phyloP scores from a whole-genome alignment of 257 asterid genomes.

The Nicotiana attenuata region DNA sequence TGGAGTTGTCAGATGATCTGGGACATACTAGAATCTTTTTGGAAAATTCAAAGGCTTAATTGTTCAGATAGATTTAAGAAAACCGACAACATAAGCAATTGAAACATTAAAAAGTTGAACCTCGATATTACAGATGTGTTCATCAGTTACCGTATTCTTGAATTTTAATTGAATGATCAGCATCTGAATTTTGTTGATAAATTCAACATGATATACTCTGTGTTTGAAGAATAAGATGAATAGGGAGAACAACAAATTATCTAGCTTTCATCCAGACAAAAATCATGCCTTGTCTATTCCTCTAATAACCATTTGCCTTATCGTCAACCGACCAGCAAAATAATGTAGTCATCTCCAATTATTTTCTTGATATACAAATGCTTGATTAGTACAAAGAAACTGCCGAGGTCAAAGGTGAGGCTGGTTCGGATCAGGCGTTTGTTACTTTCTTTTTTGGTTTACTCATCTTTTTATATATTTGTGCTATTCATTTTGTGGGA shows the following conservation, averaged over 20 bases:
- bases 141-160: background rate
- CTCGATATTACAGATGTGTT: background rate
- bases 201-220: background rate
- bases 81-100: background rate
- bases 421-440: background rate
- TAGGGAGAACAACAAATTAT: background rate
- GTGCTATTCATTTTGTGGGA: background rate
- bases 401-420: background rate
- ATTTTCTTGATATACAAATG: background rate
- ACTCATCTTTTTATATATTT: background rate
- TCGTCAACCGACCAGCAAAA: background rate
- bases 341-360: background rate
- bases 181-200: background rate
- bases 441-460: background rate
- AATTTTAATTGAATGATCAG: background rate
- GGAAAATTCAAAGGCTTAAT: background rate
- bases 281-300: background rate
- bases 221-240: background rate
- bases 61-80: background rate
- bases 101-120: background rate
- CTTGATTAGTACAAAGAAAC: background rate
- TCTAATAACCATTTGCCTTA: background rate
- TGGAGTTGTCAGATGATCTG: background rate
- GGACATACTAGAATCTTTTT: background rate
- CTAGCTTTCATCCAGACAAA: background rate